phyloP scores from a whole-genome alignment of 306 rosid species.

The Vicia sativa region DNA sequence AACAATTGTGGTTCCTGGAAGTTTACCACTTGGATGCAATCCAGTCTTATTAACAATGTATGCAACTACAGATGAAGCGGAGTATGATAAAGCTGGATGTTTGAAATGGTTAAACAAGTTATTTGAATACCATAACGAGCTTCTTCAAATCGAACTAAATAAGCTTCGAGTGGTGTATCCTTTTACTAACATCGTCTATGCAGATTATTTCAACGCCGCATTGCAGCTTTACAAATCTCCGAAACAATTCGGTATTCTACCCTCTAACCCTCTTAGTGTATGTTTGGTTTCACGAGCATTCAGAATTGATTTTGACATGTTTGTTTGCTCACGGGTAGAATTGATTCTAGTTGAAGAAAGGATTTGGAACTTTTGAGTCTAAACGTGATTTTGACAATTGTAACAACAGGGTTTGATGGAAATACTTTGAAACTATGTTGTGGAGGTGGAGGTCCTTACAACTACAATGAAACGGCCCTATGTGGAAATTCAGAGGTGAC shows the following conservation, averaged over 20 bases:
- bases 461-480: conserved; percentile 33
- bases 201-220: conserved; percentile 53
- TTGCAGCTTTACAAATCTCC: conserved; percentile 43
- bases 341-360: too few species aligned
- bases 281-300: too few species aligned
- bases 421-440: conserved; percentile 46
- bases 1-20: conserved; percentile 59
- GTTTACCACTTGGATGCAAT: conserved; percentile 61
- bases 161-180: conserved; percentile 48
- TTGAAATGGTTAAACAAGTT: conserved; percentile 50
- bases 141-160: conserved; percentile 46
- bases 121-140: conserved; percentile 46
- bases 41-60: conserved; percentile 38
- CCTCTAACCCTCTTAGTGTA: conserved; percentile 4
- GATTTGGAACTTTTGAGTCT: too few species aligned
- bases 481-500: conserved; percentile 39
- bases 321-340: too few species aligned
- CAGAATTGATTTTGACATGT: too few species aligned
- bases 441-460: conserved; percentile 51
- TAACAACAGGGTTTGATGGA: conserved; percentile 45
- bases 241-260: conserved; percentile 44
- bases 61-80: conserved; percentile 26
- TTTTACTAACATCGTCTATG: conserved; percentile 48
- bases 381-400: too few species aligned
- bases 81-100: conserved; percentile 56